phyloP scores from a whole-genome alignment of 2,329 filamentous ascomycete genomes.

The Geosmithia flava region DNA sequence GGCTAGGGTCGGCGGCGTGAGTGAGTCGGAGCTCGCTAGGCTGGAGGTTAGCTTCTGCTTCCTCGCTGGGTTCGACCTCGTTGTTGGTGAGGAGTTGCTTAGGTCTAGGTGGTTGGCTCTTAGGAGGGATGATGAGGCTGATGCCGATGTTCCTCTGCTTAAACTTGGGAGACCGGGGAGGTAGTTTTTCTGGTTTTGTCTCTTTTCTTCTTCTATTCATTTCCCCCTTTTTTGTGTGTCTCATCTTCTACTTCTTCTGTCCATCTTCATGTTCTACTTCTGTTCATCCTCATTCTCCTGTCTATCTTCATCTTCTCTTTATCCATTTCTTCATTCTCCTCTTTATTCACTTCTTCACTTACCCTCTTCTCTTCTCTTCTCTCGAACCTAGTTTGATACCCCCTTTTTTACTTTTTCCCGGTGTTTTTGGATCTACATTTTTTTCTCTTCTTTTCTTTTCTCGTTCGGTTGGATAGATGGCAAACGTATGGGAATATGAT shows the following conservation, averaged over 20 bases:
- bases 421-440: too few species aligned
- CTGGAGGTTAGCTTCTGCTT: conserved; percentile 87
- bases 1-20: conserved; percentile 80
- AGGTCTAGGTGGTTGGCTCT: conserved; percentile 19
- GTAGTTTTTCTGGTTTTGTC: background rate
- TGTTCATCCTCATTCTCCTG: background rate
- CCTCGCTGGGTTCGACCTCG: conserved; percentile 72
- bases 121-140: conserved; percentile 9
- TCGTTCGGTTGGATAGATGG: too few species aligned
- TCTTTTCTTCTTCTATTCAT: background rate
- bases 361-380: background rate
- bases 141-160: conserved; percentile 3
- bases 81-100: conserved; percentile 27
- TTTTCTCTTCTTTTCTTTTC: too few species aligned
- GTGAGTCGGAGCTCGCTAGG: conserved; percentile 65
- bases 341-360: background rate
- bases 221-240: too few species aligned
- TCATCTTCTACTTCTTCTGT: background rate
- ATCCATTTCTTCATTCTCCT: too few species aligned
- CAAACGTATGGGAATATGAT: too few species aligned
- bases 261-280: background rate
- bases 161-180: background rate
- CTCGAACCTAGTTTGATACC: background rate
- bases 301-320: background rate
- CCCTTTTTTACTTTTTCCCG: background rate